These are phyloP conservation scores for Pseudotsuga menziesii DNA, from an alignment of 75 land plant species.

Conservation along the genomic window DNA sequence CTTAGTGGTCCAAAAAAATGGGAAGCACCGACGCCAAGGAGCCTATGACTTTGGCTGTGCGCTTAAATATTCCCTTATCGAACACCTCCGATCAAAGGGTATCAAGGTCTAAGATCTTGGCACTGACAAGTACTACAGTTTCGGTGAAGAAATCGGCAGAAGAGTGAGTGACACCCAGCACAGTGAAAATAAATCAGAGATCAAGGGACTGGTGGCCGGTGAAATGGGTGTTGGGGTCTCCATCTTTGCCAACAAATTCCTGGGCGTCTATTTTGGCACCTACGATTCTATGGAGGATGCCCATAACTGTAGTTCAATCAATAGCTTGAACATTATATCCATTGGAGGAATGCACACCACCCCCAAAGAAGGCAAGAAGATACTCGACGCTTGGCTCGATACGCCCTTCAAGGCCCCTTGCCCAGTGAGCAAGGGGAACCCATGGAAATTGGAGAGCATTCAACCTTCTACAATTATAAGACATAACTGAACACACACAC, in stretches of 20 bases:
- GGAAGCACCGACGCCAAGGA: slow-evolving; percentile 15
- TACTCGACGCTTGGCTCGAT: slow-evolving; percentile 68
- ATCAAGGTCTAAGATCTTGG: slow-evolving; percentile 69
- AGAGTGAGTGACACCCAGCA: slow-evolving; percentile 36
- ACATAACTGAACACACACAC: too few species aligned
- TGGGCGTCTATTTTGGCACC: slow-evolving; percentile 69
- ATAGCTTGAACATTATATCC: slow-evolving; percentile 70
- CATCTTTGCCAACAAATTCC: too few species aligned
- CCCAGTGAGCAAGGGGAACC: slow-evolving; percentile 60
- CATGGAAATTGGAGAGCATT: too few species aligned
- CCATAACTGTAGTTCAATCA: slow-evolving; percentile 74
- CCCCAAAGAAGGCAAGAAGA: slow-evolving; percentile 45
- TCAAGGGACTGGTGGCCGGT: slow-evolving; percentile 77
- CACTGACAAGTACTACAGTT: slow-evolving; percentile 59
- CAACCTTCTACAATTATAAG: too few species aligned
- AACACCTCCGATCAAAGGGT: slow-evolving; percentile 59
- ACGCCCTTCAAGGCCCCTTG: slow-evolving; percentile 85
- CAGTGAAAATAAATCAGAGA: neutral
- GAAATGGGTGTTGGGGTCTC: slow-evolving; percentile 94
- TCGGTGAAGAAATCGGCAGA: too few species aligned
- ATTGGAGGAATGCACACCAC: slow-evolving; percentile 51
- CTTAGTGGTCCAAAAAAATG: too few species aligned
- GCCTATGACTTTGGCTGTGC: slow-evolving; percentile 72
- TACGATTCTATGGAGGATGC: slow-evolving; percentile 68
- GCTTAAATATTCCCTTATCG: slow-evolving; percentile 60